Evolutionary conservation across 306 rosid genomes (phyloP), one percentile per base, ranked within the genome.

Genomic region (Cicer judaicum): DNA sequence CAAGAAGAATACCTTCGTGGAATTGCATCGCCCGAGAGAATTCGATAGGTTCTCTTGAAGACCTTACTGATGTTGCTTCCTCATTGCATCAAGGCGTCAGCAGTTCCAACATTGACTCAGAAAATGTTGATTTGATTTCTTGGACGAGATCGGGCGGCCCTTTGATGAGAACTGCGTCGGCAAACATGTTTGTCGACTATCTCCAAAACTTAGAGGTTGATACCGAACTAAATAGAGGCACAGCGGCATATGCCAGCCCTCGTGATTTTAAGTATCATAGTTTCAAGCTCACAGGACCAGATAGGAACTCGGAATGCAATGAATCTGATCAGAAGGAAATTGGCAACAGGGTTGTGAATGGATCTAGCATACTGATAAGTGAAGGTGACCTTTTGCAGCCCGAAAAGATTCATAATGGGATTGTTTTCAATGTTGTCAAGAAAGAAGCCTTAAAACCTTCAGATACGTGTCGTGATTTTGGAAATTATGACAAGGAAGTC

Each of bases 111-210:
- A 8, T 87, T 15, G 97, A 94, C 72, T 85, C 93, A 0, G 99
- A 94, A 77, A 85, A 63, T 62, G 76, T 65, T 60, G 97, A 86
- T 18, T 64, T 87, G 12, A 82, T 16, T 77, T 61, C 95, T 34
- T 94, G 99, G 99, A 94, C 99, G 1, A 84, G 92, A 77, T 85
- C 96, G 12, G 99, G 99, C 2, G 99, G 99, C 42, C 99, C 99
- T 24, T 84, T 94, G 84, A 92, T 92, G 97, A 88, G 97, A 59
- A 92, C 99, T 64, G 66, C 92, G 3, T 94, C 99, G 0, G 92
- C 99, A 42, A 84, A 90, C 77, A 76, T 60, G 85, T 92, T 95
- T 68, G 74, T 85, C 1, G 93, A 95, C 83, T 92, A 88, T 80
- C 88, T 94, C 61, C 97, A 89, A 52, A 89, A 84, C 78, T 81